Base-by-base conservation (phyloP, 495 filamentous ascomycete genomes). In the Penicillium herquei region DNA sequence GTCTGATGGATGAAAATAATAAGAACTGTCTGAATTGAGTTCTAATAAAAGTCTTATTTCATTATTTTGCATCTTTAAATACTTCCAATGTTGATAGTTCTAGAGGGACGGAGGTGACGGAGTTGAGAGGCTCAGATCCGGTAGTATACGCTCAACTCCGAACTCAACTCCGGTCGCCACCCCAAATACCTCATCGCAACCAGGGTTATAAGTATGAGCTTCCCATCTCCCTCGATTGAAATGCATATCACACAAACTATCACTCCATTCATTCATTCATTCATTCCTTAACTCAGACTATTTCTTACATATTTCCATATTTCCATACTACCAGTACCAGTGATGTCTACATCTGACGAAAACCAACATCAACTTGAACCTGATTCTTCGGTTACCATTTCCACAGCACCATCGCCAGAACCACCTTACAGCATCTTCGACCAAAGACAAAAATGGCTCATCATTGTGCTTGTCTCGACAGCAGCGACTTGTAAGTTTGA, bases 401-500 rank as follows among this genome's bases (percentile, higher is more conserved):
- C 51, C 13, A 7, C 43, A 12, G 17, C 34, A 39, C 5, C 43
- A 5, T 10, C 43, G 12, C 30, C 39, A 13, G 43, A 60, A 12
- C 41, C 40, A 12, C 54, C 58, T 8, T 61, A 45, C 50, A 61
- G 48, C 16, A 56, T 61, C 2, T 61, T 61, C 7, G 76, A 76
- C 34, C 68, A 66, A 16, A 65, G 70, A 17, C 75, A 81, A 60
- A 80, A 78, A 57, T 67, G 67, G 13, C 39, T 81, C 0, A 76
- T 83, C 39, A 63, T 81, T 0, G 52, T 71, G 8, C 63, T 79
- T 39, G 73, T 78, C 11, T 75, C 79, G 3, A 71, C 70, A 6
- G 78, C 79, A 7, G 75, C 77, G 49, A 81, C 78, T 17, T 71
- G 55, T 81, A 66, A 70, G 70, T 54, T 39, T 6, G 9, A 1